phyloP scores from a whole-genome alignment of 148 eudicot genomes.

The Oxyria digyna region DNA sequence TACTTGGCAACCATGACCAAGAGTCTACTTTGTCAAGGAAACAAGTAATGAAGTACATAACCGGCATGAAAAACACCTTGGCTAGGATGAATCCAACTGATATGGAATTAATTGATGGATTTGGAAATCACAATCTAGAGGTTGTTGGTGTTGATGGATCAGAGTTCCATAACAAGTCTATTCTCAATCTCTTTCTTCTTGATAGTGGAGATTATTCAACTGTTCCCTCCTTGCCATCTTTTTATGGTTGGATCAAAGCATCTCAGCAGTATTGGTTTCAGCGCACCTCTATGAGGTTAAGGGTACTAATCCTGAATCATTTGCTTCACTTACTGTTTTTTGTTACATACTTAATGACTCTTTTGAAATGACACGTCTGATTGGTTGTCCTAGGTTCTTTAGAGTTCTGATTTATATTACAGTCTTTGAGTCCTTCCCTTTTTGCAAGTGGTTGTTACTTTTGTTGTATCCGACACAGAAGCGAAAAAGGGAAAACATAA shows the following conservation, averaged over 20 bases:
- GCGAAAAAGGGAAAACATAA: neutral
- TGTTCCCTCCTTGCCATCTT: slow-evolving; percentile 37
- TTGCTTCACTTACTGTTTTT: neutral
- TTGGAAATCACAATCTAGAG: slow-evolving; percentile 83
- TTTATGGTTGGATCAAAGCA: slow-evolving; percentile 88
- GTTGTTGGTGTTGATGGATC: slow-evolving; percentile 64
- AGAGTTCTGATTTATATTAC: neutral
- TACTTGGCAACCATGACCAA: slow-evolving; percentile 92
- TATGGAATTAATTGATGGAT: slow-evolving; percentile 55
- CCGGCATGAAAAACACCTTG: slow-evolving; percentile 54
- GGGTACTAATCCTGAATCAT: slow-evolving; percentile 26
- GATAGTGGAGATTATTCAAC: slow-evolving; percentile 97
- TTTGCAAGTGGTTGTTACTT: neutral
- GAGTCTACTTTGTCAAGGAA: slow-evolving; percentile 63
- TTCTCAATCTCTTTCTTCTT: slow-evolving; percentile 74
- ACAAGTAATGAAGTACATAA: slow-evolving; percentile 73
- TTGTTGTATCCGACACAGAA: neutral
- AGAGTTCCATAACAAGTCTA: slow-evolving; percentile 48
- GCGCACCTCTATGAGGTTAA: slow-evolving; percentile 46
- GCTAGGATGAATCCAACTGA: slow-evolving; percentile 58
- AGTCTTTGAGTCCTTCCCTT: neutral
- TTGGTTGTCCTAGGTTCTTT: neutral
- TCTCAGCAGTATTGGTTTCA: slow-evolving; percentile 88
- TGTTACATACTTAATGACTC: neutral
- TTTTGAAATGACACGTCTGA: neutral